Evolutionary conservation across 345 rosid genomes (phyloP).

Genomic region (Eucalyptus tenuipes): DNA sequence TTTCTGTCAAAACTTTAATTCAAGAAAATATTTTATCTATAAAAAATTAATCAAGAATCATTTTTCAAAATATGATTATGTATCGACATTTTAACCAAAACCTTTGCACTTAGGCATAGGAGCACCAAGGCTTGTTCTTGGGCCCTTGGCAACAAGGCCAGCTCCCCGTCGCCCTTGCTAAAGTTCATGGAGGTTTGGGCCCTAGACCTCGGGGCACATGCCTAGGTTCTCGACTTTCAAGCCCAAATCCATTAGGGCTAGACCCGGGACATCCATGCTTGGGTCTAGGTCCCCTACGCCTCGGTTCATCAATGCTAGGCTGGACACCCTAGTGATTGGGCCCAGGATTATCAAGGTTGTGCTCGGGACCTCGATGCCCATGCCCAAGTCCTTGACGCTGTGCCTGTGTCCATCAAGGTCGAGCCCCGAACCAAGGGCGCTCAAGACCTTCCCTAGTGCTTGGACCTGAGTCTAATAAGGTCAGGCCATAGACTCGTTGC

Average conservation of each 20-base stretch:
- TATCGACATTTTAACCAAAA: accelerated
- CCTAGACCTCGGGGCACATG: background rate
- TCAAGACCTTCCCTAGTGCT: background rate
- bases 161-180: accelerated
- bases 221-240: background rate
- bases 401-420: background rate
- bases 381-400: accelerated
- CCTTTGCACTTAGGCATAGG: background rate
- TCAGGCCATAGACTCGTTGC: no score
- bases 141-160: background rate
- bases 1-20: background rate
- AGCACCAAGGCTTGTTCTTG: background rate
- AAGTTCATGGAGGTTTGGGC: background rate
- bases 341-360: background rate
- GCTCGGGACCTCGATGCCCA: background rate
- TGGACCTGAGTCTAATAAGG: background rate
- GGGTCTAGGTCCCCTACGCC: background rate
- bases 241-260: background rate
- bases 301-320: background rate
- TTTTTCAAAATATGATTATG: background rate
- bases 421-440: accelerated
- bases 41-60: no score
- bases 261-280: background rate
- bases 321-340: background rate
- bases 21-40: no score